phyloP scores from a whole-genome alignment of 1,139 yeast species.

The Zygosaccharomyces pseudobailii region DNA sequence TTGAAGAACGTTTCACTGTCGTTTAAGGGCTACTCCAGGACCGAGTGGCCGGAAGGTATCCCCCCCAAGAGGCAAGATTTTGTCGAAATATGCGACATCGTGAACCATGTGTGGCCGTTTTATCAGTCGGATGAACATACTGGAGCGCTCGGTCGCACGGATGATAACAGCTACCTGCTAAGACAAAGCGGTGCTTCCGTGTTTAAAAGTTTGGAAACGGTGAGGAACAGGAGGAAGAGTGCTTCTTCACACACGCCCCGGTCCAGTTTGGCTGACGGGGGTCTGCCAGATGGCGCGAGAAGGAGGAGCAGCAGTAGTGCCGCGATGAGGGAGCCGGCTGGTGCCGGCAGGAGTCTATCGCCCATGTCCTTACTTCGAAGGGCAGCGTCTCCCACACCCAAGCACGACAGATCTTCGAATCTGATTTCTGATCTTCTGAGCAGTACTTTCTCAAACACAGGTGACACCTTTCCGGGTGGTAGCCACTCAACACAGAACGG shows the following conservation, averaged over 20 bases:
- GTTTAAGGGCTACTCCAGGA: conserved; percentile 69
- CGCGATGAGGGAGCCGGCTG: conserved; percentile 1
- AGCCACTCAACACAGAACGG: conserved; percentile 6
- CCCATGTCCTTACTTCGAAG: conserved; percentile 41
- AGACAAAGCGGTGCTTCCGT: conserved; percentile 30
- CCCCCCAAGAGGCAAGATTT: conserved; percentile 78
- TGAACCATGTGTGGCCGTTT: conserved; percentile 90
- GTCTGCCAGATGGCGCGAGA: neutral
- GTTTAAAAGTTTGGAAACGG: conserved; percentile 19
- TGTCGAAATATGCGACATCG: conserved; percentile 58
- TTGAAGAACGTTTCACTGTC: conserved; percentile 62
- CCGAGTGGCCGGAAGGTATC: conserved; percentile 99
- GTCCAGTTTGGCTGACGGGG: conserved; percentile 4
- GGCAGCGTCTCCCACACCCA: conserved; percentile 35
- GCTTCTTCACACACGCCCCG: conserved; percentile 7
- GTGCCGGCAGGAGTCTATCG: conserved; percentile 30
- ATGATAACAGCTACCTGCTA: conserved; percentile 18
- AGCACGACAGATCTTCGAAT: conserved; percentile 18
- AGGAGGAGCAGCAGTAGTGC: conserved; percentile 3
- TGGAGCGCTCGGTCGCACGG: conserved; percentile 5
- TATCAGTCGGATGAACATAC: conserved; percentile 41
- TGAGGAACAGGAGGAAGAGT: conserved; percentile 7
- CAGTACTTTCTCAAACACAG: conserved; percentile 19
- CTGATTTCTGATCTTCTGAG: conserved; percentile 27
- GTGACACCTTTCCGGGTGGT: conserved; percentile 8